A percentile compares a stretch with the other conserved stretches of the same genome.
Conservation (phyloP, 345 rosid genomes). For the Odontarrhena argentea region DNA sequence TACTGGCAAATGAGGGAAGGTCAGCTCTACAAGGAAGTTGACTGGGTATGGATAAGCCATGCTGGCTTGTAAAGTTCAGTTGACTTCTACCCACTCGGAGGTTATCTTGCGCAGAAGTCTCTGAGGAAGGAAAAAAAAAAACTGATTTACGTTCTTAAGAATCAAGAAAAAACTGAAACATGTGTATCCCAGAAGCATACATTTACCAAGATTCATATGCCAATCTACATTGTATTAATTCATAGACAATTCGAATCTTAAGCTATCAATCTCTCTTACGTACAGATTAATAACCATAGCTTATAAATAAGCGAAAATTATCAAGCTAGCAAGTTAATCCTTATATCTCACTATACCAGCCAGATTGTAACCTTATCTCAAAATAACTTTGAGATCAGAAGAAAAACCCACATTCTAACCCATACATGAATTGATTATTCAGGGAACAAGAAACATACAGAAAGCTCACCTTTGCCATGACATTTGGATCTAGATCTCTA, state of each 20-base stretch:
- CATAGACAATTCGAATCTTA: slow-evolving; percentile 92
- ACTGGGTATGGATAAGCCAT: slow-evolving; percentile 60
- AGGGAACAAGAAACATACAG: background rate
- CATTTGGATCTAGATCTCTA: slow-evolving; percentile 96
- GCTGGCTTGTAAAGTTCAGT: slow-evolving; percentile 54
- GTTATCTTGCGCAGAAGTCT: slow-evolving; percentile 55
- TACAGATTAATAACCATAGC: slow-evolving; percentile 74
- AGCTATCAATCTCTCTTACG: slow-evolving; percentile 84
- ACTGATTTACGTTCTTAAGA: background rate
- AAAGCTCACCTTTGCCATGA: slow-evolving; percentile 75
- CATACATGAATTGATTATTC: too few species aligned
- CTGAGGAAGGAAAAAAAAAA: slow-evolving; percentile 41
- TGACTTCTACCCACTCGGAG: slow-evolving; percentile 51
- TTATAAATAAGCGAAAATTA: too few species aligned
- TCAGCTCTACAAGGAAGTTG: slow-evolving; percentile 89
- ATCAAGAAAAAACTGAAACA: background rate
- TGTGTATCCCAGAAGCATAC: slow-evolving; percentile 42
- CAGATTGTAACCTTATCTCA: too few species aligned
- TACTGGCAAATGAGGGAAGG: slow-evolving; percentile 85
- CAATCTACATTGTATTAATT: slow-evolving; percentile 65
- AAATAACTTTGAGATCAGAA: too few species aligned
- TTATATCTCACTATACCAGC: too few species aligned
- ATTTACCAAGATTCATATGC: slow-evolving; percentile 76
- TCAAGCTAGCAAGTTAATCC: slow-evolving; percentile 62
- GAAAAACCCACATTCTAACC: too few species aligned